These are phyloP conservation scores for Trichoderma sp. DNA, from an alignment of 2,329 filamentous ascomycete species.

Conservation along the genomic window DNA sequence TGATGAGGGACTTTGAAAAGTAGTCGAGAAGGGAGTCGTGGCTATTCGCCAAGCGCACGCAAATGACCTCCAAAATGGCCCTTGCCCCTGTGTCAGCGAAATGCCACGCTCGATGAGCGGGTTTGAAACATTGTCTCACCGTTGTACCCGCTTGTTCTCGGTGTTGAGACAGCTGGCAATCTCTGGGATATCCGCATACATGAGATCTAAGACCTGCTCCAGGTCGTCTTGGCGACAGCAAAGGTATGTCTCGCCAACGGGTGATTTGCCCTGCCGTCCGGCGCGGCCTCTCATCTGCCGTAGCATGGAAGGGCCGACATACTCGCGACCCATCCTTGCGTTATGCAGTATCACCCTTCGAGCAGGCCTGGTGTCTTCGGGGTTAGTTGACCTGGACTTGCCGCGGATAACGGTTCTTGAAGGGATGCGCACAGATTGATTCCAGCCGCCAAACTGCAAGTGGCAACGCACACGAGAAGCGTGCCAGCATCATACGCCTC, in stretches of 20 bases:
- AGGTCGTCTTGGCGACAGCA: constrained; percentile 71
- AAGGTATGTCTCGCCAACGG: constrained; percentile 75
- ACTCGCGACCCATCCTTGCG: constrained; percentile 73
- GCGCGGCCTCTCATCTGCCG: constrained; percentile 80
- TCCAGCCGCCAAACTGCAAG: constrained; percentile 79
- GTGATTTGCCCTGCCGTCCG: constrained; percentile 76
- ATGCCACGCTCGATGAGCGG: neutral
- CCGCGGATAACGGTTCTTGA: neutral
- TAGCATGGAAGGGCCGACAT: constrained; percentile 78
- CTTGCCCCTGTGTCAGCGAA: constrained; percentile 42
- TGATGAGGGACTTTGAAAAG: constrained; percentile 67
- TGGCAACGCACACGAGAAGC: constrained; percentile 72
- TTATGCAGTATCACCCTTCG: constrained; percentile 75
- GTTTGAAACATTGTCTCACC: constrained; percentile 44
- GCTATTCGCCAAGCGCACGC: constrained; percentile 67
- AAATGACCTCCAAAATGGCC: constrained; percentile 71
- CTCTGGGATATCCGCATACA: constrained; percentile 71
- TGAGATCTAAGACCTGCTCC: constrained; percentile 68
- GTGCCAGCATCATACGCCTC: constrained; percentile 69
- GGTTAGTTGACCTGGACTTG: constrained; percentile 27
- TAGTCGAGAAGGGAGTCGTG: constrained; percentile 68
- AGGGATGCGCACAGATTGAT: constrained; percentile 62
- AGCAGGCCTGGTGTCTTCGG: constrained; percentile 51
- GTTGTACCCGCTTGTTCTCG: constrained; percentile 68
- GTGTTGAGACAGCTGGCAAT: constrained; percentile 69